Base-by-base conservation (phyloP, 192 early-diverging fungal species). In the Coemansia sp. region DNA sequence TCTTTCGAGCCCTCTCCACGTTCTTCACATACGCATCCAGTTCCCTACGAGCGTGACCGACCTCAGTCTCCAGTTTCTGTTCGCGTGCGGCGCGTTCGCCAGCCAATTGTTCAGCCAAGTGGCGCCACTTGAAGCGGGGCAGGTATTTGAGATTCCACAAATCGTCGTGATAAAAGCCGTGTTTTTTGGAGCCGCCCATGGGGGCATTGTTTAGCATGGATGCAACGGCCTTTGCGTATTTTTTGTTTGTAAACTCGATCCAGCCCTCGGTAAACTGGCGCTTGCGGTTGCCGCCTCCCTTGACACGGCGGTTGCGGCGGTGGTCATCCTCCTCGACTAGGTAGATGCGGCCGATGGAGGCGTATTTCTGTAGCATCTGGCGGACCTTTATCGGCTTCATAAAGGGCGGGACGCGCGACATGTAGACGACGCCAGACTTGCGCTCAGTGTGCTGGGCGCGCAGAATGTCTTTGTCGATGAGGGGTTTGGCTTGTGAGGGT, bases 141-240 rank as follows among this genome's bases (percentile, higher is more conserved):
- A 98, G 73, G 62, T 98, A 98, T 74, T 93, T 94, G 50, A 98
- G 88, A 69, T 91, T 97, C 97, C 97, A 98, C 66, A 97, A 76
- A 54, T 97, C 94, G 65, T 97, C 94, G 74, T 95, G 90, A 70
- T 93, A 94, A 55, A 82, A 84, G 43, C 82, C 86, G 32, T 89
- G 83, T 72, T 93, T 94, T 62, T 93, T 95, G 26, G 91, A 91
- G 12, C 46, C 46, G 7, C 88, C 93, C 76, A 98, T 92, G 39
- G 78, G 82, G 29, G 84, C 85, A 58, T 87, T 86, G 74, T 98
- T 98, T 40, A 98, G 75, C 58, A 83, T 76, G 3, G 65, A 67
- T 4, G 94, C 94, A 0, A 89, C 83, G 3, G 74, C 68, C 60
- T 93, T 88, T 26, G 93, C 97, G n/a, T 87, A 83, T 50, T 85